Evolutionary conservation across 352 stramenopile genomes (phyloP), one percentile per base, ranked within the genome.

Genomic region (Elongisporangium anandrum): DNA sequence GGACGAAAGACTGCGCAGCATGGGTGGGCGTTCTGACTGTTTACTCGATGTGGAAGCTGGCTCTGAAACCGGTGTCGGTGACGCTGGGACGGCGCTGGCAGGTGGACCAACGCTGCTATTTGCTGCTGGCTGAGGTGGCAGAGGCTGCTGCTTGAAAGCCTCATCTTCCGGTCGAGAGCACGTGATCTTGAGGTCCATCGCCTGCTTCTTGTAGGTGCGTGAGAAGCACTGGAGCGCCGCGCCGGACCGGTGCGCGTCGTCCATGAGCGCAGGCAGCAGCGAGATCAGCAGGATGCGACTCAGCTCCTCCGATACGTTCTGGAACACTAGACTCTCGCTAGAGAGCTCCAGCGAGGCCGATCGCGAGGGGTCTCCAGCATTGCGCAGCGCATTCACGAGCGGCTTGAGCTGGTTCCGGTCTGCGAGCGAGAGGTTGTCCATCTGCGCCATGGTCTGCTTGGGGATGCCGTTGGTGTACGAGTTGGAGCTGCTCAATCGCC

Each of bases 141-240:
- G 20, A 13, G 12, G 39, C 58, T 24, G 29, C 13, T 52, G 20
- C 13, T 26, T 55, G 22, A 41, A 53, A 23, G 39, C 58, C 49
- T 17, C 22, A 1, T 47, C 16, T n/a, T 60, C 45, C 17, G 41
- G 50, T 16, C 22, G 57, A 5, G 47, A 49, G 48, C 64, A 77
- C 12, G 70, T 56, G n/a, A 90, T 76, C 34, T 68, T 62, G n/a
- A 87, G 76, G 47, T 90, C 80, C 65, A 84, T 85, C 5, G 76
- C 77, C 50, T 76, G 72, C 52, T 88, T 88, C 38, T 50, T 59
- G 61, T 88, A 90, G 34, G 66, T 81, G 48, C 78, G 78, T 55
- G 70, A 75, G 48, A 81, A 80, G 60, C 77, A 87, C 57, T 79
- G 70, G 50, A 87, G 38, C 17, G 69, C 53, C 0, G 48, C 51